Percentiles rank a stretch among this genome's conserved stretches.
These are phyloP conservation scores for Niveomyces coronatus DNA, from an alignment of 2,329 filamentous ascomycete genomes.

Conservation along the genomic window DNA sequence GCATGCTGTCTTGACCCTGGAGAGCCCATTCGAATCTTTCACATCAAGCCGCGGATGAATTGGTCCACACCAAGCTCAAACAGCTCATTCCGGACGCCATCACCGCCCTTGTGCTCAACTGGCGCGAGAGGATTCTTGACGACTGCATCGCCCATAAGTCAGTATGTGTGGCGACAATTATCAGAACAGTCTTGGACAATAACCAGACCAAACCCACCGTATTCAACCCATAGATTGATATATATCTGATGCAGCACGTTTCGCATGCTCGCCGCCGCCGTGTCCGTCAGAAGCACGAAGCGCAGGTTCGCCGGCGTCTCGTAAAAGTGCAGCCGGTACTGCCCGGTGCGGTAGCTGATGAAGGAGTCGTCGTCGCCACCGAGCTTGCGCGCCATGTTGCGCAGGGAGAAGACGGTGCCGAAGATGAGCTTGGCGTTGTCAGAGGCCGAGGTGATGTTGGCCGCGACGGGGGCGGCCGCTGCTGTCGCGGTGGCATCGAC, in stretches of 20 bases:
- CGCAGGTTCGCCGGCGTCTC: conserved; percentile 94
- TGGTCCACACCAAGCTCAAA: conserved; percentile 66
- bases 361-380: conserved; percentile 92
- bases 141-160: conserved; percentile 30
- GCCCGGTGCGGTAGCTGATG: conserved; percentile 81
- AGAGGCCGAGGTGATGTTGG: conserved; percentile 30
- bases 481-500: conserved; percentile 8
- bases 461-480: conserved; percentile 14
- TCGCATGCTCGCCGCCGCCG: conserved; percentile 77
- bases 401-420: conserved; percentile 88
- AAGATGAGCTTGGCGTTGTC: conserved; percentile 97
- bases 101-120: conserved; percentile 57
- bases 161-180: background rate
- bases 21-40: no score
- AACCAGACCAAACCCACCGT: conserved; percentile 43
- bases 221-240: conserved; percentile 96
- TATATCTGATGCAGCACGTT: conserved; percentile 97
- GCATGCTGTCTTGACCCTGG: no score
- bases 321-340: conserved; percentile 99
- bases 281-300: conserved; percentile 94
- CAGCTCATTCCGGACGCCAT: conserved; percentile 60
- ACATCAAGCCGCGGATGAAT: conserved; percentile 60
- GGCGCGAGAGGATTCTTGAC: conserved; percentile 62
- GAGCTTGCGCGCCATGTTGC: conserved; percentile 94
- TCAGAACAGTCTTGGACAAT: conserved; percentile 1